Conservation (phyloP, 23 red algal genomes). For the Pyropia haitanensis region DNA sequence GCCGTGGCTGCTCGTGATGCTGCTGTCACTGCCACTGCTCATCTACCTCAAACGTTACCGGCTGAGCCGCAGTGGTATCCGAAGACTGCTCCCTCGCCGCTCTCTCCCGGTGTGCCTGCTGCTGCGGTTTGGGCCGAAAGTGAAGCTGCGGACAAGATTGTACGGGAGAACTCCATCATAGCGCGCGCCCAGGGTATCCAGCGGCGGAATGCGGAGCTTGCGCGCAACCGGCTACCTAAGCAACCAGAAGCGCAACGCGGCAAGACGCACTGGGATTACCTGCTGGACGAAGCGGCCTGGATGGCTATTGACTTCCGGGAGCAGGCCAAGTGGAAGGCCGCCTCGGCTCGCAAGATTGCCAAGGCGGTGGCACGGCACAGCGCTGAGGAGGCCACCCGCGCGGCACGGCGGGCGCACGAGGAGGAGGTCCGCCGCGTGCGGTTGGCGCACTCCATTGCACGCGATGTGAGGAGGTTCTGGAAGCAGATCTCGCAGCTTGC, state of each 20-base stretch:
- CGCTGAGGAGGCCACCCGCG: constrained; percentile 18
- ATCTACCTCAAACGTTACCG: too few relatives aligned
- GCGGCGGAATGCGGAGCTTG: constrained; percentile 79
- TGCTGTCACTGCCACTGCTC: too few relatives aligned
- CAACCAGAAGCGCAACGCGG: constrained; percentile 83
- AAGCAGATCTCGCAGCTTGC: constrained; percentile 51
- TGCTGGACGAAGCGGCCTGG: constrained; percentile 85
- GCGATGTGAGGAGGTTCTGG: constrained; percentile 83
- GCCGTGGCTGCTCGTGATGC: too few relatives aligned
- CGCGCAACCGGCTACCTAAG: constrained; percentile 78
- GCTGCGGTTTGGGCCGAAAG: constrained; percentile 6
- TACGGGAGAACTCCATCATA: constrained; percentile 62
- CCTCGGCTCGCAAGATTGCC: constrained; percentile 39
- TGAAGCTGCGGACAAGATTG: constrained; percentile 49
- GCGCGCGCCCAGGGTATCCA: constrained; percentile 67
- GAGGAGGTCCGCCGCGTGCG: constrained; percentile 23
- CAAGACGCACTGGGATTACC: constrained; percentile 85
- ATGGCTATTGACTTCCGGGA: constrained; percentile 80
- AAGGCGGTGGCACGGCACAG: constrained; percentile 35
- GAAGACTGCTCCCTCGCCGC: too few relatives aligned
- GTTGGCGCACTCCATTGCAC: constrained; percentile 28
- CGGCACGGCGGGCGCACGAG: constrained; percentile 37
- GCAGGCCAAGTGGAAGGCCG: constrained; percentile 80
- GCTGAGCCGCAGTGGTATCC: too few relatives aligned
- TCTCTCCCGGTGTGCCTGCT: too few relatives aligned